phyloP scores from a whole-genome alignment of 371 early-diverging fungal genomes.

The Dichotomocladium elegans region DNA sequence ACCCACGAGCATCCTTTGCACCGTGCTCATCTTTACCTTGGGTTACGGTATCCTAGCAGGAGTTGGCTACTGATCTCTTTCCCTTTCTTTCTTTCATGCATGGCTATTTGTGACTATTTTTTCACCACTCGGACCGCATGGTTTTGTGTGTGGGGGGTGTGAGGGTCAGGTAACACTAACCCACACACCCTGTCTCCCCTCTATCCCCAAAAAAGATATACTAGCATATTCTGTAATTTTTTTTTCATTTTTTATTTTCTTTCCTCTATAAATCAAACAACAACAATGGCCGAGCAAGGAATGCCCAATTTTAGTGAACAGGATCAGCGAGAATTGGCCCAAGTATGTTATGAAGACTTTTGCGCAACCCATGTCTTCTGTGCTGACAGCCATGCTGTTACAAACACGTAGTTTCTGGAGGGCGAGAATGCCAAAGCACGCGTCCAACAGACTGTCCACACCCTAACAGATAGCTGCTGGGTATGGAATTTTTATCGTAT shows the following conservation, averaged over 20 bases:
- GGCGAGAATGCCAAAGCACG: slow-evolving; percentile 72
- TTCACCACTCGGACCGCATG: too few species aligned
- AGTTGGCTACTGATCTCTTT: slow-evolving; percentile 37
- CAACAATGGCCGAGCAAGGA: not conserved
- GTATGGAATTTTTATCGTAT: slow-evolving; percentile 8
- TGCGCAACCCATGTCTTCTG: not conserved
- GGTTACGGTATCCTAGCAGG: slow-evolving; percentile 69
- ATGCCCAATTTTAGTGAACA: slow-evolving; percentile 49
- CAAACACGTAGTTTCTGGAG: slow-evolving; percentile 50
- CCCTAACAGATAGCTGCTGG: slow-evolving; percentile 75
- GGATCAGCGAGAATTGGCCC: slow-evolving; percentile 60
- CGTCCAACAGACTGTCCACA: slow-evolving; percentile 67
- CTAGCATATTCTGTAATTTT: too few species aligned
- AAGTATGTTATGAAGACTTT: slow-evolving; percentile 10
- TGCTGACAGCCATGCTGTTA: not conserved
- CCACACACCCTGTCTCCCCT: too few species aligned
- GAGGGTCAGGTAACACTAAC: too few species aligned
- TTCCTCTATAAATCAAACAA: not conserved
- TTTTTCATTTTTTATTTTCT: too few species aligned
- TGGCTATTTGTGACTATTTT: too few species aligned
- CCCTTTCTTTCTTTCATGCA: too few species aligned
- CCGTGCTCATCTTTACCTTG: slow-evolving; percentile 65
- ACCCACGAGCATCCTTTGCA: slow-evolving; percentile 69
- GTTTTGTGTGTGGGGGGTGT: too few species aligned
- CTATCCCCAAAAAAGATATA: too few species aligned